Base-by-base conservation (phyloP, 768 basidiomycete genomes). In the Mrakia frigida region DNA sequence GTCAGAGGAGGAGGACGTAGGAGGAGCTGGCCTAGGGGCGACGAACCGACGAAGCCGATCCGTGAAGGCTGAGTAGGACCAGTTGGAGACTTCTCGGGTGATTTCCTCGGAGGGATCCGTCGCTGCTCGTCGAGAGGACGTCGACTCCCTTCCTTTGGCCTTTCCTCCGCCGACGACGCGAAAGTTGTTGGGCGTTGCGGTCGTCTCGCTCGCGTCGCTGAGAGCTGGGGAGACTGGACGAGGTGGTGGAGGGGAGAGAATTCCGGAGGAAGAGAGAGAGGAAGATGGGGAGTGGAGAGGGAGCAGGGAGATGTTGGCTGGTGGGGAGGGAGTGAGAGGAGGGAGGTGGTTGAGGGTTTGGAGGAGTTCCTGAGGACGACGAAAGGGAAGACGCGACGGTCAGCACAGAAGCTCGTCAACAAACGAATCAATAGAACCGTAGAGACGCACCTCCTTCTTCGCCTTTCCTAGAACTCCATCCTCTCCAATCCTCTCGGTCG, bases 181-280 rank as follows among this genome's bases (percentile, higher is more conserved):
- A 18, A 68, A 68, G 25, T 68, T 68, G 65, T 68, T 72, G 33
- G 70, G 70, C 70, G 70, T 72, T 0, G 70, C 70, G n/a, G 70
- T 72, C 6, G 50, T 72, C 10, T 72, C 70, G 70, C 70, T 72
- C 31, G 69, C 28, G 43, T 70, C 69, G 69, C 50, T 72, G 52
- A 59, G 70, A 31, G 70, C 23, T 25, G 50, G 52, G 25, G 53
- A 59, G 16, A 18, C 31, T 3, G 70, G 50, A 3, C 35, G 6
- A 0, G 70, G 35, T 39, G 50, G 52, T 1, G 67, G 67, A 1
- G 21, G 35, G 37, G 35, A 25, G 43, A 70, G 69, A 53, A 35
- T 3, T 10, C 33, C 31, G 23, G 53, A 31, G 21, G 70, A 50
- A 18, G 70, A 53, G 21, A 35, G 46, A 5, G n/a, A 46, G n/a